phyloP scores from a whole-genome alignment of 2,329 filamentous ascomycete species.

The Mycosphaerella sp. region DNA sequence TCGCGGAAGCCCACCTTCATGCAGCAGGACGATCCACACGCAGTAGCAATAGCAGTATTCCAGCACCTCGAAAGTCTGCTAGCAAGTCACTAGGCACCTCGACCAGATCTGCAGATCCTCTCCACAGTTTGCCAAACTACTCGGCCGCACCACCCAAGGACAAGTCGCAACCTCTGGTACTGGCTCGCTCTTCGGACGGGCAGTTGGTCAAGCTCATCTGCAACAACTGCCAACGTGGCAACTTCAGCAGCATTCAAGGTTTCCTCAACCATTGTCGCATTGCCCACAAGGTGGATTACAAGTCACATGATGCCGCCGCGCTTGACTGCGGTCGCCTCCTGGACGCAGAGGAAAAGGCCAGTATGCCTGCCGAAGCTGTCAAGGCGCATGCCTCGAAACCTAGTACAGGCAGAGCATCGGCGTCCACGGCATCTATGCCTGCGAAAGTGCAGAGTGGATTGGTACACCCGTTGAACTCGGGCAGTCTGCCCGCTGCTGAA shows the following conservation, averaged over 20 bases:
- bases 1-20: slow-evolving; percentile 20
- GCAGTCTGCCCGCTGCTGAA: slow-evolving; percentile 11
- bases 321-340: slow-evolving; percentile 78
- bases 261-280: slow-evolving; percentile 99
- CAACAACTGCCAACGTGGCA: slow-evolving; percentile 73
- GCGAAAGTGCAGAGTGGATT: slow-evolving; percentile 16
- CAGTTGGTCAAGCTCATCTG: slow-evolving; percentile 86
- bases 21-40: slow-evolving; percentile 71
- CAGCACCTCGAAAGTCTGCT: slow-evolving; percentile 42
- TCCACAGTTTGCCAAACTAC: slow-evolving; percentile 52
- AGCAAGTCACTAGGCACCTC: slow-evolving; percentile 52
- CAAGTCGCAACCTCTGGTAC: slow-evolving; percentile 62
- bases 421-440: slow-evolving; percentile 17
- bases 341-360: slow-evolving; percentile 55
- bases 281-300: slow-evolving; percentile 85
- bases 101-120: slow-evolving; percentile 53
- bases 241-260: slow-evolving; percentile 96
- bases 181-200: slow-evolving; percentile 76
- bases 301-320: slow-evolving; percentile 92
- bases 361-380: slow-evolving; percentile 27
- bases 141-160: slow-evolving; percentile 72
- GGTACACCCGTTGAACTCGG: slow-evolving; percentile 30
- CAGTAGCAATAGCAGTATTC: slow-evolving; percentile 51
- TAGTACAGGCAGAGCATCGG: slow-evolving; percentile 11
- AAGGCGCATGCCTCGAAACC: slow-evolving; percentile 17